Conservation (phyloP, 169 alveolate species). For the Toxoplasma gondii region DNA sequence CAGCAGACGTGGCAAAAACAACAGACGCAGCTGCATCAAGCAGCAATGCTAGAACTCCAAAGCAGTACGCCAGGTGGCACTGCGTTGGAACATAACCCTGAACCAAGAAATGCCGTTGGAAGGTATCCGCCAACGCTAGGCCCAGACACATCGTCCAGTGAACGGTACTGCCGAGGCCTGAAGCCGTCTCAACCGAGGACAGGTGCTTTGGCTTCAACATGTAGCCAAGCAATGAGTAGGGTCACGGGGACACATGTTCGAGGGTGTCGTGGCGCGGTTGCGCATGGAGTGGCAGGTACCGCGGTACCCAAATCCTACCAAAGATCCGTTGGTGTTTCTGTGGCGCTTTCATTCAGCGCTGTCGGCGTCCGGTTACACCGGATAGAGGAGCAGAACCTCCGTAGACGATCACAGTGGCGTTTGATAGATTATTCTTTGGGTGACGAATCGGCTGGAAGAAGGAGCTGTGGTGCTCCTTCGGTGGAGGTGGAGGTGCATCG, state of each 20-base stretch:
- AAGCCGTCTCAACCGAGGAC: too few species aligned
- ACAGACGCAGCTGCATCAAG: not conserved
- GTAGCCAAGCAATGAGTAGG: not conserved
- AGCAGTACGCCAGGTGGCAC: not conserved
- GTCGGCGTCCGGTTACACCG: not conserved
- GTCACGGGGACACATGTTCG: not conserved
- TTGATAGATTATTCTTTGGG: not conserved
- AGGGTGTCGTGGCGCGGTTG: not conserved
- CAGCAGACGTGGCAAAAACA: constrained; percentile 16
- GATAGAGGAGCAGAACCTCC: not conserved
- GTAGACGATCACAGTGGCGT: not conserved
- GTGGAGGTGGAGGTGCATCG: not conserved
- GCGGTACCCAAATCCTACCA: not conserved
- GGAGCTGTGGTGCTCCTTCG: not conserved
- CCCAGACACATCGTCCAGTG: too few species aligned
- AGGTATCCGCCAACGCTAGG: too few species aligned
- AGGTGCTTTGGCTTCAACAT: too few species aligned
- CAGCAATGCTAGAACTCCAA: not conserved
- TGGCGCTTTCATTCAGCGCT: not conserved
- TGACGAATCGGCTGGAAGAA: not conserved
- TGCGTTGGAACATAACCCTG: too few species aligned
- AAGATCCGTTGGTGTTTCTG: not conserved
- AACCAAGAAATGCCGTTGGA: too few species aligned
- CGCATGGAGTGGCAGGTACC: not conserved
- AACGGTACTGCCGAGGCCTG: too few species aligned